Percentiles rank a stretch among this genome's conserved stretches.
phyloP scores from a whole-genome alignment of 2,329 filamentous ascomycete species.

The Cephalotrichum gorgonifer region DNA sequence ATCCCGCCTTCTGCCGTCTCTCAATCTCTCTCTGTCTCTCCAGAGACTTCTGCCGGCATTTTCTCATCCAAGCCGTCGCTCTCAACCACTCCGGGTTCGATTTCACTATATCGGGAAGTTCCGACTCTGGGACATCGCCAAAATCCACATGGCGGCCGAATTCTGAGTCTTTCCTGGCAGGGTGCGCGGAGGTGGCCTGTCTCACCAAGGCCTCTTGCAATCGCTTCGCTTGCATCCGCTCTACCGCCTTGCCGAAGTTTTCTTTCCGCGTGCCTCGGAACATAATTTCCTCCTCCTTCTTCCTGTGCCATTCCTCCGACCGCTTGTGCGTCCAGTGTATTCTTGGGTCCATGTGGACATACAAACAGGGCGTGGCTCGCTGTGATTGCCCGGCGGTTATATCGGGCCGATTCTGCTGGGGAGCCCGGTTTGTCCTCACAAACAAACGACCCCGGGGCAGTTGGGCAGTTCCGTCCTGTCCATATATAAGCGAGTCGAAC shows the following conservation, averaged over 20 bases:
- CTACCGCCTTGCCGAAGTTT: conserved; percentile 35
- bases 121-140: conserved; percentile 23
- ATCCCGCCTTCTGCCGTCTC: neutral
- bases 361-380: neutral
- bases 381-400: neutral
- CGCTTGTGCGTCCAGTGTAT: conserved; percentile 33
- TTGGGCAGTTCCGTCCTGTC: neutral
- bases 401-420: neutral
- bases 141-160: conserved; percentile 22
- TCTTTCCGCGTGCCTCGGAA: conserved; percentile 36
- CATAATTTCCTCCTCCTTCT: conserved; percentile 39
- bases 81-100: conserved; percentile 34
- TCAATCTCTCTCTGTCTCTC: conserved; percentile 4
- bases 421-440: neutral
- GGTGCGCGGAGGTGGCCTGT: conserved; percentile 8
- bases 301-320: conserved; percentile 32
- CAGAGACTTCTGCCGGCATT: conserved; percentile 13
- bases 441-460: neutral
- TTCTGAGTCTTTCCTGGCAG: conserved; percentile 6
- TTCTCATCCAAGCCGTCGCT: conserved; percentile 25
- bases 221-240: conserved; percentile 23
- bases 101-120: conserved; percentile 32
- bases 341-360: conserved; percentile 32
- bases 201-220: conserved; percentile 10
- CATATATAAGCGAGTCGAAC: conserved; percentile 3